Percentiles rank a stretch among this genome's conserved stretches.
These are phyloP conservation scores for Diaporthe vaccinii DNA, from an alignment of 2,329 filamentous ascomycete species.

Conservation along the genomic window DNA sequence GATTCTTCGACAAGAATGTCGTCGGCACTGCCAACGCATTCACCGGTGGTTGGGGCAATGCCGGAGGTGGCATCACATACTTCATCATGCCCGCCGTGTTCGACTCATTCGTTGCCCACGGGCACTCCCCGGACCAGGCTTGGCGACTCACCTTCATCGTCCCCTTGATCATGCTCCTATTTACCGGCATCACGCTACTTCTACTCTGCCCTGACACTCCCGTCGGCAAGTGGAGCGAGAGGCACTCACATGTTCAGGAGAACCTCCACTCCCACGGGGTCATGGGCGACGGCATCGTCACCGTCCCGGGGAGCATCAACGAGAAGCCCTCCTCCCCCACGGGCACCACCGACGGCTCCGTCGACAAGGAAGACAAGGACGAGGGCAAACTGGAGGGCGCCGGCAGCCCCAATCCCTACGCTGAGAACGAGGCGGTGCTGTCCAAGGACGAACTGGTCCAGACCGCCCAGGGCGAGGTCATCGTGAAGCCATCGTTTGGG, in stretches of 20 bases:
- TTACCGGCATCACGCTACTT: slow-evolving; percentile 76
- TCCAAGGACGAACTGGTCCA: slow-evolving; percentile 67
- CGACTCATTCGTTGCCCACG: slow-evolving; percentile 76
- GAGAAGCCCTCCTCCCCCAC: slow-evolving; percentile 50
- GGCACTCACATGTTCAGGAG: slow-evolving; percentile 52
- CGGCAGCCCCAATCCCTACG: slow-evolving; percentile 49
- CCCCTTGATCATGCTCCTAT: slow-evolving; percentile 81
- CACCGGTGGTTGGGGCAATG: slow-evolving; percentile 87
- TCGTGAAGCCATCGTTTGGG: slow-evolving; percentile 68
- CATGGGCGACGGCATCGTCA: slow-evolving; percentile 55
- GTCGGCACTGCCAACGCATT: slow-evolving; percentile 91
- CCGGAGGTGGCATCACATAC: slow-evolving; percentile 91
- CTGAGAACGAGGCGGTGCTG: slow-evolving; percentile 61
- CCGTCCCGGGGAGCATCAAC: slow-evolving; percentile 63
- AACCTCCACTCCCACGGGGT: slow-evolving; percentile 65
- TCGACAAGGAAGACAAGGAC: slow-evolving; percentile 49
- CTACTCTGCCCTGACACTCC: slow-evolving; percentile 85
- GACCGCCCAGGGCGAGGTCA: slow-evolving; percentile 64
- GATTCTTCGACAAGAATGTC: slow-evolving; percentile 93
- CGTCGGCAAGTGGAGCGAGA: slow-evolving; percentile 83
- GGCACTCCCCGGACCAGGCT: slow-evolving; percentile 75
- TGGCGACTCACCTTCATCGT: slow-evolving; percentile 91
- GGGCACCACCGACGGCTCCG: background rate
- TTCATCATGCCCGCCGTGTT: slow-evolving; percentile 94
- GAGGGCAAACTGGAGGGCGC: slow-evolving; percentile 48